Conservation (phyloP, 495 filamentous ascomycete genomes). For the Barbatosphaeria neglecta region DNA sequence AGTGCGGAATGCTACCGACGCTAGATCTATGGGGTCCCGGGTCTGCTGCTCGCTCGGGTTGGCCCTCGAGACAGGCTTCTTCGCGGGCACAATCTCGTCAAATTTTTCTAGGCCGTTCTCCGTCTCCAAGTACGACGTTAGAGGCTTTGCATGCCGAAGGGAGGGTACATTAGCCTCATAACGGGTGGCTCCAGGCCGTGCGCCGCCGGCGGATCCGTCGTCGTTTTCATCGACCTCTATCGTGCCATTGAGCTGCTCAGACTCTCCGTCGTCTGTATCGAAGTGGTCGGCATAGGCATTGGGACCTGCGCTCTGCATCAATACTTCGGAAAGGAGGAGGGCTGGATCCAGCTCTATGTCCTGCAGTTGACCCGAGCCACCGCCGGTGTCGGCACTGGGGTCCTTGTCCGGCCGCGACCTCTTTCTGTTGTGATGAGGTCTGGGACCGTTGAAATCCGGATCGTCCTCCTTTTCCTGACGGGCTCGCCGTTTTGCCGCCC, state of each 20-base stretch:
- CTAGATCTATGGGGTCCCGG: constrained; percentile 27
- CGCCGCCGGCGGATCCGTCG: constrained; percentile 3
- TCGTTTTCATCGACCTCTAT: constrained; percentile 1
- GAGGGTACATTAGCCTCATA: constrained; percentile 22
- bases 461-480: constrained; percentile 33
- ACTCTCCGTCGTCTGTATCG: too few relatives aligned
- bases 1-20: constrained; percentile 17
- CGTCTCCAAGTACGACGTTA: constrained; percentile 24
- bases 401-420: constrained; percentile 13
- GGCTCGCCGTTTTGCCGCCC: constrained; percentile 32
- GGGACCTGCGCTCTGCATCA: constrained; percentile 7
- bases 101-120: constrained; percentile 27
- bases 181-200: too few relatives aligned
- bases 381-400: not conserved
- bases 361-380: constrained; percentile 13
- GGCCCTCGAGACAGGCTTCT: constrained; percentile 7
- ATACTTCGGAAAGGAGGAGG: constrained; percentile 13
- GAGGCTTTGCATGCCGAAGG: constrained; percentile 34
- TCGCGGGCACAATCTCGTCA: constrained; percentile 20
- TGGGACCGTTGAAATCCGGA: constrained; percentile 30
- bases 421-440: constrained; percentile 24
- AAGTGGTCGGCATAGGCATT: not conserved
- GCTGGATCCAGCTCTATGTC: constrained; percentile 26
- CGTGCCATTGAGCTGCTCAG: not conserved
- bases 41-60: constrained; percentile 8